These are phyloP conservation scores for Megacollybia marginata DNA, from an alignment of 768 basidiomycete genomes.

Conservation along the genomic window DNA sequence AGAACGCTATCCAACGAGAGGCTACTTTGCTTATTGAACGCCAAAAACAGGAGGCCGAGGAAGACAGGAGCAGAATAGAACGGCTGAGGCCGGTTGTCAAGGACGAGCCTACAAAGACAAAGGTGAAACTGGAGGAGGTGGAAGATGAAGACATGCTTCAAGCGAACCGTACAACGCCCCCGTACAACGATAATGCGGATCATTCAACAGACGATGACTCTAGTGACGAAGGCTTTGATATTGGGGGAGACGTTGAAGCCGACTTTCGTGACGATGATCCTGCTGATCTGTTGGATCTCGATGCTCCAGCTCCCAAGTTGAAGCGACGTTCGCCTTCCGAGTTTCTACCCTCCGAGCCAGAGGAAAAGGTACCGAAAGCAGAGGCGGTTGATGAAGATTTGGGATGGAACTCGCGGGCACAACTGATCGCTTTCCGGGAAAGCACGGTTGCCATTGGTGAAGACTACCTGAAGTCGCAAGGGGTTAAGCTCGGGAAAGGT, in stretches of 20 bases:
- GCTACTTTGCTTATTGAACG: constrained; percentile 10
- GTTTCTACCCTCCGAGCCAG: not conserved
- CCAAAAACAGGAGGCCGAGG: constrained; percentile 13
- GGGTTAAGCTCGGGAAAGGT: constrained; percentile 11
- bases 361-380: constrained; percentile 3
- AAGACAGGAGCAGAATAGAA: constrained; percentile 9
- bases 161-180: not conserved
- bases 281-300: constrained; percentile 10
- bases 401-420: constrained; percentile 15
- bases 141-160: constrained; percentile 8
- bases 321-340: not conserved
- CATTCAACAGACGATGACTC: constrained; percentile 8
- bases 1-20: constrained; percentile 13
- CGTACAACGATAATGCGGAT: constrained; percentile 4
- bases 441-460: constrained; percentile 17
- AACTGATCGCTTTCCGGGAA: constrained; percentile 19
- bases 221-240: not conserved
- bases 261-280: constrained; percentile 10
- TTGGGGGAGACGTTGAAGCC: not conserved
- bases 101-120: constrained; percentile 1
- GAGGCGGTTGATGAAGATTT: constrained; percentile 10
- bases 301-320: constrained; percentile 5
- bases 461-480: constrained; percentile 15
- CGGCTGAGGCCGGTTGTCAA: constrained; percentile 9
- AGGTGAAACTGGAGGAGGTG: constrained; percentile 12